A percentile compares a stretch with the other conserved stretches of the same genome.
Evolutionary conservation across 2,329 filamentous ascomycete species (phyloP).

Genomic region (Aspergillus ochraceoroseus): DNA sequence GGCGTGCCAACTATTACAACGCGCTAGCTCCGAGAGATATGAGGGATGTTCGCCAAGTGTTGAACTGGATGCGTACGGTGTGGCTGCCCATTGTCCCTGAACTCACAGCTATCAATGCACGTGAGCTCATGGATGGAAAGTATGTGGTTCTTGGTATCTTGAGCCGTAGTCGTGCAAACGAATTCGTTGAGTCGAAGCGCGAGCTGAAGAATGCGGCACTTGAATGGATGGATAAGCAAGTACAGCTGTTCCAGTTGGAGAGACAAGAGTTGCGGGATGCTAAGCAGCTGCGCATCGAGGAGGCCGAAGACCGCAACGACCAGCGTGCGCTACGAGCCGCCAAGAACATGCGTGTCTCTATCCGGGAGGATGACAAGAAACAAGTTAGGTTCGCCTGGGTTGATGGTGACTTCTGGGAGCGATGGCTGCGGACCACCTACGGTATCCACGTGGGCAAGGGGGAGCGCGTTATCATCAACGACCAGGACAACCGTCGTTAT

Average conservation of each 20-base stretch:
- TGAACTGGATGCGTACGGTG: constrained; percentile 91
- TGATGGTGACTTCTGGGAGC: constrained; percentile 93
- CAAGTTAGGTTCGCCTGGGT: constrained; percentile 96
- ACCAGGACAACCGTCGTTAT: constrained; percentile 90
- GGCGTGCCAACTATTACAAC: constrained; percentile 83
- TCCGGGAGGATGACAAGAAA: constrained; percentile 79
- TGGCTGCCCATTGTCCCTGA: constrained; percentile 97
- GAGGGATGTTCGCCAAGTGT: constrained; percentile 74
- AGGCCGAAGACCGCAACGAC: constrained; percentile 89
- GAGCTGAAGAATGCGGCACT: constrained; percentile 94
- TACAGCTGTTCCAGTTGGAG: constrained; percentile 84
- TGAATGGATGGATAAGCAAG: constrained; percentile 98
- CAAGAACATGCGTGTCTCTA: constrained; percentile 86
- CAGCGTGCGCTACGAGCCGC: constrained; percentile 79
- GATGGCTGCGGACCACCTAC: constrained; percentile 93
- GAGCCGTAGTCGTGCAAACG: constrained; percentile 70
- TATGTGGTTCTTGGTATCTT: constrained; percentile 90
- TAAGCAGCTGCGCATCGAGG: constrained; percentile 92
- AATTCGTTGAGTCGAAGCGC: constrained; percentile 70
- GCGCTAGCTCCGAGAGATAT: constrained; percentile 85
- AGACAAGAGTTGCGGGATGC: constrained; percentile 87
- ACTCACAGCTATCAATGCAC: constrained; percentile 81
- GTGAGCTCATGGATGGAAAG: constrained; percentile 91
- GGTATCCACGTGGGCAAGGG: constrained; percentile 81
- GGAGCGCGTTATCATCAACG: constrained; percentile 91